Evolutionary conservation across 306 rosid genomes (phyloP), one percentile per base, ranked within the genome.

Genomic region (Glycine soja): DNA sequence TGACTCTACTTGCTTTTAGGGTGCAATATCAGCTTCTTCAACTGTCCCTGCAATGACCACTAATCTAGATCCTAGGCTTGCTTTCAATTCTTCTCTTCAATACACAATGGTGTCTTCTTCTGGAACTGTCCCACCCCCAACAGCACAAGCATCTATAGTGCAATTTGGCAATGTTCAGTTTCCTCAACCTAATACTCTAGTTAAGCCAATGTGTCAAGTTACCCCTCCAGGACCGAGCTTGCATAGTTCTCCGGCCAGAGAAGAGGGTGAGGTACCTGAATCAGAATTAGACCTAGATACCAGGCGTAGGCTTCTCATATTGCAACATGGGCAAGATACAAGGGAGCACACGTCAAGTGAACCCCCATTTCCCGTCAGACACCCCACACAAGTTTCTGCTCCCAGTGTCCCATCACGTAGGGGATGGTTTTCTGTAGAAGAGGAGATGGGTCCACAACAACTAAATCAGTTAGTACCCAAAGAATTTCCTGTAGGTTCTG

Each of bases 201-300:
- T 80, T 34, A 91, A 91, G 74, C 84, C 93, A 71, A 70, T 81
- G 53, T 79, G 76, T 72, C 92, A 83, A 70, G 83, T 82, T 81
- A 82, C 85, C 68, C 65, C 90, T 78, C 24, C 83, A 65, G 97
- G 91, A 77, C 85, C 88, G 78, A 86, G 87, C 76, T 85, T 88
- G 86, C 97, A 91, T 42, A 74, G 88, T 82, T 93, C 97, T 87
- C 97, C 97, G 15, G 94, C 96, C 74, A 88, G 97, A 86, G 97
- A 93, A 85, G 97, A 93, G 83, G 97, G 97, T 7, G 97, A 93
- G 84, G 97, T 93, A 30, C 97, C 97, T 42, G 97, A 93, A 88
- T 93, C 97, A 67, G 97, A 93, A 81, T 82, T 93, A 80, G 97
- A 93, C 72, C 97, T 97, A 61, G 97, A 93, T 87, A 93, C 97